A percentile compares a stretch with the other conserved stretches of the same genome.
Evolutionary conservation across 1,139 yeast species (phyloP).

Genomic region (Petasospora rhodanensis): DNA sequence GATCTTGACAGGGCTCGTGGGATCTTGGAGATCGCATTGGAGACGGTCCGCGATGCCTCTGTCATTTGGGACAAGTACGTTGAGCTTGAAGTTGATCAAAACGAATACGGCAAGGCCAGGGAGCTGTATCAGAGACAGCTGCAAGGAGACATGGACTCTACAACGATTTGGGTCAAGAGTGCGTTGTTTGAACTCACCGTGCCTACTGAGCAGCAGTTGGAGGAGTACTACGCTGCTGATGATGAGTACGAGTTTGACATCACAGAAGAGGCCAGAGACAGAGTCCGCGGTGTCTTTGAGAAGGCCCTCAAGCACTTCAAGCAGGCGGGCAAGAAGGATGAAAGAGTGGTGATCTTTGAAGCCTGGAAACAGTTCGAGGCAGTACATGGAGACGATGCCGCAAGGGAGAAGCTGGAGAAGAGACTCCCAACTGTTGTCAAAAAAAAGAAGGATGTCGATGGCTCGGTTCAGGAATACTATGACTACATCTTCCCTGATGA

Average conservation of each 20-base stretch:
- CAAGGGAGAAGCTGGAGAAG: constrained; percentile 34
- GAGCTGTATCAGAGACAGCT: constrained; percentile 43
- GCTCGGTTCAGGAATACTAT: constrained; percentile 49
- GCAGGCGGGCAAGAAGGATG: constrained; percentile 33
- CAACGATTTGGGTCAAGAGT: constrained; percentile 57
- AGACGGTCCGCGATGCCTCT: constrained; percentile 18
- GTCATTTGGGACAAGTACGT: constrained; percentile 48
- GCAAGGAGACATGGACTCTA: constrained; percentile 30
- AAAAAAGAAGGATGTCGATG: constrained; percentile 42
- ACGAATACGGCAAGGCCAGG: constrained; percentile 55
- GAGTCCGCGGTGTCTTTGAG: constrained; percentile 54
- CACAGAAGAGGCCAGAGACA: constrained; percentile 45
- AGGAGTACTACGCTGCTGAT: constrained; percentile 35
- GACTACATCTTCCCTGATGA: constrained; percentile 72
- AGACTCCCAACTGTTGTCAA: constrained; percentile 58
- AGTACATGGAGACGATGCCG: constrained; percentile 49
- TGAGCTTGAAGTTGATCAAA: constrained; percentile 56
- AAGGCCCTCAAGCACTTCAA: constrained; percentile 48
- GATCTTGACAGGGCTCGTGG: constrained; percentile 66
- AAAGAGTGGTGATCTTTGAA: constrained; percentile 52
- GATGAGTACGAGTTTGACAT: constrained; percentile 48
- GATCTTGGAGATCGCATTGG: constrained; percentile 51
- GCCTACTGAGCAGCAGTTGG: constrained; percentile 52
- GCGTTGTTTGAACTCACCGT: constrained; percentile 71
- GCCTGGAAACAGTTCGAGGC: constrained; percentile 66